Evolutionary conservation across 2,329 filamentous ascomycete species (phyloP).

Genomic region (Malbranchea zuffiana): DNA sequence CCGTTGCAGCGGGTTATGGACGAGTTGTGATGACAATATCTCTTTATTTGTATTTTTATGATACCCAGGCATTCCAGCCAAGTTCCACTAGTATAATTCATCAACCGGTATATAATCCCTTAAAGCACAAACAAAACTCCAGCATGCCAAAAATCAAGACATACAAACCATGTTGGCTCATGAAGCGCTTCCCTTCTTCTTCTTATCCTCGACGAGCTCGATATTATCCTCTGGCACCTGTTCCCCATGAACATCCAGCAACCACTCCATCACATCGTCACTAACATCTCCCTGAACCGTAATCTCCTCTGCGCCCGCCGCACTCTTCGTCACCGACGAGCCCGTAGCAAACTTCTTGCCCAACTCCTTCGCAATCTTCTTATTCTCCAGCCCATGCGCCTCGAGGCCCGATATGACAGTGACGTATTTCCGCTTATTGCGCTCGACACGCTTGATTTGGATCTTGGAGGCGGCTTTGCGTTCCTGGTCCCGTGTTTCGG

Average conservation of each 20-base stretch:
- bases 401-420: constrained; percentile 87
- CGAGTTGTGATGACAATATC: constrained; percentile 7
- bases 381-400: constrained; percentile 80
- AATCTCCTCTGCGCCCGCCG: constrained; percentile 69
- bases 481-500: constrained; percentile 71
- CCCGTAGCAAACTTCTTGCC: constrained; percentile 98
- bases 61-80: background rate
- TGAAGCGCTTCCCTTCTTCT: constrained; percentile 56
- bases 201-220: constrained; percentile 90
- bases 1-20: constrained; percentile 10
- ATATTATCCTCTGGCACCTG: constrained; percentile 91
- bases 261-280: constrained; percentile 84
- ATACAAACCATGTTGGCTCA: background rate
- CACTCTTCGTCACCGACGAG: constrained; percentile 79
- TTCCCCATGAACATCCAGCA: constrained; percentile 71
- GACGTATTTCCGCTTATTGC: constrained; percentile 95
- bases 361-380: constrained; percentile 92
- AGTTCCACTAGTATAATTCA: too few relatives aligned
- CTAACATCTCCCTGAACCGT: constrained; percentile 96
- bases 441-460: constrained; percentile 90
- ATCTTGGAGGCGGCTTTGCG: constrained; percentile 73
- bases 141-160: background rate
- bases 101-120: too few relatives aligned
- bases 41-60: background rate
- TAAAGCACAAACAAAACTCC: too few relatives aligned